A percentile compares a stretch with the other conserved stretches of the same genome.
These are phyloP conservation scores for Lodderomyces beijingensis DNA, from an alignment of 1,139 yeast species.

Conservation along the genomic window DNA sequence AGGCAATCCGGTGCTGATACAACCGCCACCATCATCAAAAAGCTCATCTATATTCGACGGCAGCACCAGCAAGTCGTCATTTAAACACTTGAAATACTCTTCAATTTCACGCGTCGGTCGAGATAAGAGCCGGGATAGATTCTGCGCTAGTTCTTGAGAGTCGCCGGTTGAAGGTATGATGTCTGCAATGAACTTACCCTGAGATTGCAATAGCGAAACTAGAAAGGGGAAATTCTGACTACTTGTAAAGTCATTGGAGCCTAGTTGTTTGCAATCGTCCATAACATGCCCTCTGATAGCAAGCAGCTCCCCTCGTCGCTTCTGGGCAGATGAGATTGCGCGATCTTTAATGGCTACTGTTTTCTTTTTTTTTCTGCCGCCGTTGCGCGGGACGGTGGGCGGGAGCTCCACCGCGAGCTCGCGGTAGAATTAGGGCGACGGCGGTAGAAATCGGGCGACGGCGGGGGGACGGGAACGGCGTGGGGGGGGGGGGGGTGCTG, in stretches of 20 bases:
- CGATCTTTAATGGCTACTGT: too few species aligned
- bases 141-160: not conserved
- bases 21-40: slow-evolving; percentile 4
- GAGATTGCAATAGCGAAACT: slow-evolving; percentile 11
- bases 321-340: too few species aligned
- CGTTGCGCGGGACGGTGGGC: too few species aligned
- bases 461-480: too few species aligned
- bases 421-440: too few species aligned
- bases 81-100: slow-evolving; percentile 23
- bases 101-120: slow-evolving; percentile 47
- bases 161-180: slow-evolving; percentile 12
- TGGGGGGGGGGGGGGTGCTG: too few species aligned
- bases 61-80: slow-evolving; percentile 6
- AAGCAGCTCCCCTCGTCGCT: too few species aligned
- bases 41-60: slow-evolving; percentile 10
- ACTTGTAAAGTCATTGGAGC: slow-evolving; percentile 11
- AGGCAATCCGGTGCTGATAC: slow-evolving; percentile 57
- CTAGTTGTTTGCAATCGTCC: slow-evolving; percentile 26
- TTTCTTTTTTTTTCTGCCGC: too few species aligned
- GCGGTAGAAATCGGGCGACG: too few species aligned
- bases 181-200: slow-evolving; percentile 25
- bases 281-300: too few species aligned
- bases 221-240: slow-evolving; percentile 17
- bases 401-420: too few species aligned
- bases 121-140: slow-evolving; percentile 35